These are phyloP conservation scores for Inonotus obliquus DNA, from an alignment of 1,284 basidiomycete genomes.

Conservation along the genomic window DNA sequence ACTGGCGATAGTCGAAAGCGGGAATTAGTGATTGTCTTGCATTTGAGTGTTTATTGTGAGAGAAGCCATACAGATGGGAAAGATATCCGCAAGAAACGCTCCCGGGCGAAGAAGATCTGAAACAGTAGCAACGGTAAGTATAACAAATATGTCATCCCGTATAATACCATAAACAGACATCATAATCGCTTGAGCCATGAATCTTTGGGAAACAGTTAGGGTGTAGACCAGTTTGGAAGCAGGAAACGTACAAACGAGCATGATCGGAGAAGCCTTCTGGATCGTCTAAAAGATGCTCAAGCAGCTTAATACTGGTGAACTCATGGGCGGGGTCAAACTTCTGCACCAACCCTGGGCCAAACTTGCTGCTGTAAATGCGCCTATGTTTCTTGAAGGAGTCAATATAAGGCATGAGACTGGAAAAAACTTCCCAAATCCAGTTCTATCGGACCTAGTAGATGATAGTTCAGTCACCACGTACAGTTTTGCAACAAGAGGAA, in stretches of 20 bases:
- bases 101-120: constrained; percentile 1
- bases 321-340: constrained; percentile 27
- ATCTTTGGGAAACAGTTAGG: not conserved
- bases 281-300: constrained; percentile 19
- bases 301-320: constrained; percentile 16
- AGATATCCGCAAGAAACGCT: not conserved
- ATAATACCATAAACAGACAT: not conserved
- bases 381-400: constrained; percentile 28
- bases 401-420: constrained; percentile 26
- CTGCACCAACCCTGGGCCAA: constrained; percentile 21
- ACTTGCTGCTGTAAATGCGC: constrained; percentile 18
- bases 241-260: constrained; percentile 24
- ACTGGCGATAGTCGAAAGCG: constrained; percentile 1
- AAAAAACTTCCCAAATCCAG: too few species aligned
- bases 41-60: too few species aligned
- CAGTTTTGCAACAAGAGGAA: constrained; percentile 26
- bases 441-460: constrained; percentile 19
- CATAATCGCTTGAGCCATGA: not conserved
- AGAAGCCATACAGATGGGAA: constrained; percentile 6
- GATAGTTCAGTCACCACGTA: constrained; percentile 21
- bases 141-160: not conserved
- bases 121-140: not conserved
- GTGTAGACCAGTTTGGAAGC: not conserved
- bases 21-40: not conserved
- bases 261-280: constrained; percentile 25